Evolutionary conservation across 1,139 yeast species (phyloP).

Genomic region (Nadsonia commutata): DNA sequence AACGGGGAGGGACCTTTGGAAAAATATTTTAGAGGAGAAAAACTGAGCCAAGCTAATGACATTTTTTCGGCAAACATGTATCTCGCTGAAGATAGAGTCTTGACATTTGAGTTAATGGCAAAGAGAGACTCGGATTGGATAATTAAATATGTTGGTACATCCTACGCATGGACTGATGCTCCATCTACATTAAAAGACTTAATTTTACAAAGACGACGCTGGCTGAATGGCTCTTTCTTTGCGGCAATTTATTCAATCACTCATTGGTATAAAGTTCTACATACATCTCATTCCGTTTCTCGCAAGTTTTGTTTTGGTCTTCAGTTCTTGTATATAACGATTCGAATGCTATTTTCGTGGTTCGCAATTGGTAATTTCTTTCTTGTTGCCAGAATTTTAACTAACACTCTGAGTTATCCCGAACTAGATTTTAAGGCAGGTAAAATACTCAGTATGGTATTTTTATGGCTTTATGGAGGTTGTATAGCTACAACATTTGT

Average conservation of each 20-base stretch:
- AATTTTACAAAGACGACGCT: neutral
- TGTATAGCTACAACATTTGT: slow-evolving; percentile 26
- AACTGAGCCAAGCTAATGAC: slow-evolving; percentile 41
- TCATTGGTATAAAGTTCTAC: neutral
- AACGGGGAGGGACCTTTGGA: slow-evolving; percentile 60
- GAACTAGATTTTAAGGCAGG: slow-evolving; percentile 18
- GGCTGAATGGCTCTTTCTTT: neutral
- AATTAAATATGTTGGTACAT: neutral
- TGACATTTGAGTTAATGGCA: slow-evolving; percentile 28
- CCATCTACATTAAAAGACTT: neutral
- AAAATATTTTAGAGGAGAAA: slow-evolving; percentile 69
- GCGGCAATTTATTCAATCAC: neutral
- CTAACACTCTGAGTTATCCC: slow-evolving; percentile 18
- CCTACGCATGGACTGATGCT: neutral
- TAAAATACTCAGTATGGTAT: slow-evolving; percentile 21
- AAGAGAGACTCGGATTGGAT: neutral
- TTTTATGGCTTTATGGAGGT: slow-evolving; percentile 23
- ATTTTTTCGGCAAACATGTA: slow-evolving; percentile 75
- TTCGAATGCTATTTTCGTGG: slow-evolving; percentile 61
- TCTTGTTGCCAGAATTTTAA: slow-evolving; percentile 44
- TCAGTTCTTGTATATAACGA: slow-evolving; percentile 64
- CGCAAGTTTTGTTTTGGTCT: slow-evolving; percentile 41
- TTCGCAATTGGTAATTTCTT: slow-evolving; percentile 71
- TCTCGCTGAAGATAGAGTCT: slow-evolving; percentile 70
- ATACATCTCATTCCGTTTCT: neutral